phyloP scores from a whole-genome alignment of 495 filamentous ascomycete genomes.

The Penicillium malachiteum region DNA sequence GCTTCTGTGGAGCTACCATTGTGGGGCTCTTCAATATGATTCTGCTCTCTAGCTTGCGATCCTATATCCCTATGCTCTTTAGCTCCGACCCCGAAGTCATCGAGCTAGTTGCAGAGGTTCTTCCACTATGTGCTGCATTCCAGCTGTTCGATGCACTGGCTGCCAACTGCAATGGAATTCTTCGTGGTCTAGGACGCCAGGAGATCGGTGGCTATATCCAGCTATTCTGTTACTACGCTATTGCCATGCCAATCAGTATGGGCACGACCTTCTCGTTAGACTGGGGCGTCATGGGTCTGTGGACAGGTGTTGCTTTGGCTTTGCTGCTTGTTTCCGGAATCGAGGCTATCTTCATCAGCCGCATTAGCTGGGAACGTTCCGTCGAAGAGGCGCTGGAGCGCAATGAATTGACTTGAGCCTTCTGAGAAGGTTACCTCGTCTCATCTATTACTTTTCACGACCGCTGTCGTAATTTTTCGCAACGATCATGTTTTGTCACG shows the following conservation, averaged over 20 bases:
- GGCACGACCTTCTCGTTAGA: slow-evolving; percentile 67
- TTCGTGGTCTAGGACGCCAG: slow-evolving; percentile 82
- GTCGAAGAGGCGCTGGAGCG: slow-evolving; percentile 70
- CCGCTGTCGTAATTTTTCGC: too few species aligned
- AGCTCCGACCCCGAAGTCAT: slow-evolving; percentile 79
- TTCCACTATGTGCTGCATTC: slow-evolving; percentile 82
- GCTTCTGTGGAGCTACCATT: slow-evolving; percentile 59
- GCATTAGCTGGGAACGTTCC: slow-evolving; percentile 69
- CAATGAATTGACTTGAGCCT: slow-evolving; percentile 55
- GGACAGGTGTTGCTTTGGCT: slow-evolving; percentile 76
- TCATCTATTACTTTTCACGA: background rate
- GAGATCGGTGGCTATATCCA: slow-evolving; percentile 87
- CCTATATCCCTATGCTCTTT: slow-evolving; percentile 73
- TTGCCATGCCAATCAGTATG: slow-evolving; percentile 83
- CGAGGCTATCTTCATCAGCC: slow-evolving; percentile 65
- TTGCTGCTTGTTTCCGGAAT: slow-evolving; percentile 61
- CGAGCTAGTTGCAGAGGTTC: slow-evolving; percentile 63
- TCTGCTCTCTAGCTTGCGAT: slow-evolving; percentile 60
- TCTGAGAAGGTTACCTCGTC: background rate
- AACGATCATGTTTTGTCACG: too few species aligned
- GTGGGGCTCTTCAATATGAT: slow-evolving; percentile 77
- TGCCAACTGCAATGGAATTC: slow-evolving; percentile 73
- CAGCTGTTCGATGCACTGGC: slow-evolving; percentile 84
- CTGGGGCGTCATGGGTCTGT: slow-evolving; percentile 76
- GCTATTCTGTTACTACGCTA: slow-evolving; percentile 77